A percentile compares a stretch with the other conserved stretches of the same genome.
Conservation (phyloP, 1,284 basidiomycete species). For the Cryptococcus jaspeensis region DNA sequence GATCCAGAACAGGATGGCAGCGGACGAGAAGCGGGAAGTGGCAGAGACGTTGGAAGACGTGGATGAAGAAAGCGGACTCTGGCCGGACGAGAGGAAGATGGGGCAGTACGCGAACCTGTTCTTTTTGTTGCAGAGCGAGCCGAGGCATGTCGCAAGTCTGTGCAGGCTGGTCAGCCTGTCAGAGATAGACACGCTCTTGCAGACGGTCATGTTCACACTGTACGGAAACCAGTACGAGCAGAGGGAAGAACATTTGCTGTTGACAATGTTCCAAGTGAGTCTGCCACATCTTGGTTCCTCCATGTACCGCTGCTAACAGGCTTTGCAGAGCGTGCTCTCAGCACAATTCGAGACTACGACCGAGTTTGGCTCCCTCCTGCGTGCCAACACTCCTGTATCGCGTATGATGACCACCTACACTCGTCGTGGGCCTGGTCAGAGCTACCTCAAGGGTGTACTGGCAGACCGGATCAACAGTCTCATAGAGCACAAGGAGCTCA, state of each 20-base stretch:
- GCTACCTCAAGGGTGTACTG: constrained; percentile 93
- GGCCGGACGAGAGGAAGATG: constrained; percentile 88
- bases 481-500: constrained; percentile 97
- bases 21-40: constrained; percentile 94
- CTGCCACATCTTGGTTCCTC: background rate
- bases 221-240: constrained; percentile 99
- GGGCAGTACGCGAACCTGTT: constrained; percentile 96
- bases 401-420: constrained; percentile 99
- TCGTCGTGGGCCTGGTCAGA: constrained; percentile 93
- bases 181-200: constrained; percentile 97
- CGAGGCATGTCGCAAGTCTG: constrained; percentile 90
- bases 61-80: constrained; percentile 78
- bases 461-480: constrained; percentile 97
- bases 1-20: constrained; percentile 97
- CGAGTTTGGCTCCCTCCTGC: constrained; percentile 93
- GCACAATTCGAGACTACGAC: constrained; percentile 98
- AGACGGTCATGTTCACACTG: constrained; percentile 99
- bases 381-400: constrained; percentile 97
- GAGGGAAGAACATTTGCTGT: constrained; percentile 92
- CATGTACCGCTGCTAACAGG: background rate
- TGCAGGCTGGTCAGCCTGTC: constrained; percentile 95
- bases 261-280: constrained; percentile 88
- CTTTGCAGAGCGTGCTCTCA: constrained; percentile 83
- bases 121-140: constrained; percentile 96
- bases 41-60: constrained; percentile 92